These are phyloP conservation scores for Harrya chromipes DNA, from an alignment of 768 basidiomycete genomes.

Conservation along the genomic window DNA sequence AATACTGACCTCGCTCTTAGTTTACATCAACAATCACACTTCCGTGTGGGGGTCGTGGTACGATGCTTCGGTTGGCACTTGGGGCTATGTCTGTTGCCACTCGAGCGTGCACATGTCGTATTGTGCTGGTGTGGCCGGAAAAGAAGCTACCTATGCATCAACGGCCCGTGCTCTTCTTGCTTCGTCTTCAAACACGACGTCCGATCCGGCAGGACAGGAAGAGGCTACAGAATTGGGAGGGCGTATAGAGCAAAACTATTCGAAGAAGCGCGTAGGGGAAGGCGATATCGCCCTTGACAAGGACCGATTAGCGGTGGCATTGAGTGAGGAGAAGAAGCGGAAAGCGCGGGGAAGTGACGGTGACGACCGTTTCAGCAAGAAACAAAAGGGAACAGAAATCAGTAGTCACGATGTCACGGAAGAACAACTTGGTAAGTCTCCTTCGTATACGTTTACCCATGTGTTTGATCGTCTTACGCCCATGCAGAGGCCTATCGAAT, in stretches of 20 bases:
- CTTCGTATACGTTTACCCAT: background rate
- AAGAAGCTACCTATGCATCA: constrained; percentile 73
- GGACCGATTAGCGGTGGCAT: constrained; percentile 61
- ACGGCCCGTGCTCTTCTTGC: constrained; percentile 66
- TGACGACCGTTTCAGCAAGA: constrained; percentile 54
- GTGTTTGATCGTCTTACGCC: constrained; percentile 8
- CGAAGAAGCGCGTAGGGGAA: constrained; percentile 78
- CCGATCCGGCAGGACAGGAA: constrained; percentile 32
- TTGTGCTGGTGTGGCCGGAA: constrained; percentile 86
- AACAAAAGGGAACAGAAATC: constrained; percentile 49
- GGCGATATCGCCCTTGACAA: constrained; percentile 76
- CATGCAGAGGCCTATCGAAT: constrained; percentile 87
- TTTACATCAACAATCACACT: constrained; percentile 90
- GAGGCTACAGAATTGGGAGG: constrained; percentile 29
- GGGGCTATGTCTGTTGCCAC: constrained; percentile 97
- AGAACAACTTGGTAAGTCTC: constrained; percentile 71
- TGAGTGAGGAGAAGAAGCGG: constrained; percentile 79
- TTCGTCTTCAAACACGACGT: constrained; percentile 30
- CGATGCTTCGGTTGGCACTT: constrained; percentile 59
- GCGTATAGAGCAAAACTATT: constrained; percentile 66
- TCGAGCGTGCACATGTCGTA: constrained; percentile 84
- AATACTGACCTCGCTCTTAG: constrained; percentile 37
- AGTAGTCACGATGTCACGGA: constrained; percentile 82
- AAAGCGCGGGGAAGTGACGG: constrained; percentile 58
- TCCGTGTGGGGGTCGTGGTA: constrained; percentile 99